Evolutionary conservation across 2,329 filamentous ascomycete species (phyloP).

Genomic region (Alternaria consortialis): DNA sequence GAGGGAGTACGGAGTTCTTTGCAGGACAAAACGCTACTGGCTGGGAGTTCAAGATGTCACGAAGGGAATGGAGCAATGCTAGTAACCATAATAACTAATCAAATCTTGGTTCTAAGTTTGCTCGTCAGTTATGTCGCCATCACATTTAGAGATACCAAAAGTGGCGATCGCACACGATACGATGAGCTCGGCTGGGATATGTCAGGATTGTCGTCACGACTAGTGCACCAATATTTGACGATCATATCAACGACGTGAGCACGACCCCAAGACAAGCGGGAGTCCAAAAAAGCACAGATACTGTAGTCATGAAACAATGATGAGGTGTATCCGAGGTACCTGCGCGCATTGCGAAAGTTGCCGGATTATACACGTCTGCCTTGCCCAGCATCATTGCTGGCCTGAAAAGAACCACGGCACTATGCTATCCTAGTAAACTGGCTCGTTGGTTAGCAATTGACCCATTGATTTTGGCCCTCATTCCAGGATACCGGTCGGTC

Average conservation of each 20-base stretch:
- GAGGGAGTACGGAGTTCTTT: neutral
- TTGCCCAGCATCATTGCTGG: slow-evolving; percentile 5
- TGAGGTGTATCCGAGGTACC: neutral
- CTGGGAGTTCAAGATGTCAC: neutral
- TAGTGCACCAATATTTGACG: slow-evolving; percentile 3
- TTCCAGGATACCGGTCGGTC: slow-evolving; percentile 9
- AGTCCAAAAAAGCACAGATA: slow-evolving; percentile 4
- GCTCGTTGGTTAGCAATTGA: slow-evolving; percentile 2
- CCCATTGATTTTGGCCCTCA: slow-evolving; percentile 19
- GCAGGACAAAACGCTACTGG: neutral
- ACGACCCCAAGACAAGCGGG: neutral
- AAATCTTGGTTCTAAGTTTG: neutral
- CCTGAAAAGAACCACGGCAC: slow-evolving; percentile 8
- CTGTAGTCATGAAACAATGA: neutral
- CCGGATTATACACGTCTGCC: slow-evolving; percentile 5
- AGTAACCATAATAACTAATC: slow-evolving; percentile 4
- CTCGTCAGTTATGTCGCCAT: neutral
- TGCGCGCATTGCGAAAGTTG: neutral
- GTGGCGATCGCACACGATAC: neutral
- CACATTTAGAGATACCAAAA: neutral
- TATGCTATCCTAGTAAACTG: slow-evolving; percentile 4
- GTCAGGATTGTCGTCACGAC: slow-evolving; percentile 1
- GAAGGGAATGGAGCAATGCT: neutral
- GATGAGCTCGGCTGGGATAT: neutral
- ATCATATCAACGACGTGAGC: slow-evolving; percentile 1